Evolutionary conservation across 179 eudicot genomes (phyloP).

Genomic region (Drosera spatulata): DNA sequence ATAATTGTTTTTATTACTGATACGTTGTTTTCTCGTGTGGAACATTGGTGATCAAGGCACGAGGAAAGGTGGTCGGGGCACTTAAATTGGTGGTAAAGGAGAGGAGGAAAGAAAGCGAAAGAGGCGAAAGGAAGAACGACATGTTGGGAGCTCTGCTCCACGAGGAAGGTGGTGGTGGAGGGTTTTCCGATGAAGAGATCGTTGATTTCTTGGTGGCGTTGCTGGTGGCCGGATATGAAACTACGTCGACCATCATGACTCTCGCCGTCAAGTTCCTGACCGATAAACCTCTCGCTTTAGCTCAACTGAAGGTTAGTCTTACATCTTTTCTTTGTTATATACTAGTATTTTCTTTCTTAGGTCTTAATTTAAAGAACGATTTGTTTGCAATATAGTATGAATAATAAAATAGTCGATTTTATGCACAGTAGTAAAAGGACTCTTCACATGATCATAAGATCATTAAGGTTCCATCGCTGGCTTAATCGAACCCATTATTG

Average conservation of each 20-base stretch:
- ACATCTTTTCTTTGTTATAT: too few relatives aligned
- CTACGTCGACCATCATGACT: conserved; percentile 88
- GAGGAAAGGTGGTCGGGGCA: conserved; percentile 88
- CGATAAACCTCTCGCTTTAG: conserved; percentile 81
- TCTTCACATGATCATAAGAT: too few relatives aligned
- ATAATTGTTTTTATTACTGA: too few relatives aligned
- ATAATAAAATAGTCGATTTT: too few relatives aligned
- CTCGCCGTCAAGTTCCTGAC: conserved; percentile 80
- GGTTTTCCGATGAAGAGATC: conserved; percentile 70
- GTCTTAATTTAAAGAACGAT: too few relatives aligned
- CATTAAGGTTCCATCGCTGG: too few relatives aligned
- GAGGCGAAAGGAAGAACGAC: conserved; percentile 64
- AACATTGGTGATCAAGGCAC: conserved; percentile 38
- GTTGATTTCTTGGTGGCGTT: conserved; percentile 80
- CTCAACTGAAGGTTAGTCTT: conserved; percentile 60
- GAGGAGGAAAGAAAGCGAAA: conserved; percentile 49
- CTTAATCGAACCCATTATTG: too few relatives aligned
- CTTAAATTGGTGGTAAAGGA: conserved; percentile 53
- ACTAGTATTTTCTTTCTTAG: too few relatives aligned
- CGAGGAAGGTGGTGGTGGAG: conserved; percentile 54
- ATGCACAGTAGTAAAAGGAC: too few relatives aligned
- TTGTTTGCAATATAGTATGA: too few relatives aligned
- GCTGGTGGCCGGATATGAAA: conserved; percentile 88
- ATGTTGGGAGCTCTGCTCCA: conserved; percentile 75
- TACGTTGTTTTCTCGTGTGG: too few relatives aligned